Evolutionary conservation across 345 rosid species (phyloP), one percentile per base, ranked within the genome.

Genomic region (Eucalyptus camaldulensis): DNA sequence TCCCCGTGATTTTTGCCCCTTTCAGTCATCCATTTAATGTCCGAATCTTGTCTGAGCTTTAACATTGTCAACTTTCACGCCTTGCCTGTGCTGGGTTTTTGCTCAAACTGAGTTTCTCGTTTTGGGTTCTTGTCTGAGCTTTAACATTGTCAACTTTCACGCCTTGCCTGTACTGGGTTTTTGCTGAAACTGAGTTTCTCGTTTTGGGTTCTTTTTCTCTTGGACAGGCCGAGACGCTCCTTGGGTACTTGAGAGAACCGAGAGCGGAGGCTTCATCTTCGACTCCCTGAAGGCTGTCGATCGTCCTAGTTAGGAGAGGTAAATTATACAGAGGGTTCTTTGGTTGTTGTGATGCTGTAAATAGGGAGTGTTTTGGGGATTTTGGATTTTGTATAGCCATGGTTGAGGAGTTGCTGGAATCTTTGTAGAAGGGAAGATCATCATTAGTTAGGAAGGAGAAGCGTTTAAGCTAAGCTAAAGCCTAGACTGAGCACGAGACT

Each of bases 191-290:
- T 37, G 8, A 72, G 45, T 37, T 21, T 21, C 47, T 72, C 22
- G 14, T 40, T 76, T 40, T 37, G 83, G 31, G 62, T 40, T 81
- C 24, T 76, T 86, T 33, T 22, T 87, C 50, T 89, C 65, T 89
- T 49, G 45, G 92, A 94, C 96, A 98, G 99, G 99, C 99, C 53
- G 99, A 97, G 92, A 97, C 92, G 27, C 98, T 93, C 25, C 92
- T 93, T 54, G 93, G 92, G 86, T 92, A 93, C 91, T 89, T 93
- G 92, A 91, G 95, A 86, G 95, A 93, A 87, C 92, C 94, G 58
- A 92, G 95, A 83, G 92, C 92, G 69, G 93, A 92, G 90, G 94
- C 93, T 54, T 91, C 94, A 19, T 89, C 92, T 87, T 92, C 94
- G 10, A 93, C 90, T 86, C 93, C 92, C 87, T 91, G 45, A 91